Conservation (phyloP, 2,329 filamentous ascomycete genomes). For the Monosporascus sp. region DNA sequence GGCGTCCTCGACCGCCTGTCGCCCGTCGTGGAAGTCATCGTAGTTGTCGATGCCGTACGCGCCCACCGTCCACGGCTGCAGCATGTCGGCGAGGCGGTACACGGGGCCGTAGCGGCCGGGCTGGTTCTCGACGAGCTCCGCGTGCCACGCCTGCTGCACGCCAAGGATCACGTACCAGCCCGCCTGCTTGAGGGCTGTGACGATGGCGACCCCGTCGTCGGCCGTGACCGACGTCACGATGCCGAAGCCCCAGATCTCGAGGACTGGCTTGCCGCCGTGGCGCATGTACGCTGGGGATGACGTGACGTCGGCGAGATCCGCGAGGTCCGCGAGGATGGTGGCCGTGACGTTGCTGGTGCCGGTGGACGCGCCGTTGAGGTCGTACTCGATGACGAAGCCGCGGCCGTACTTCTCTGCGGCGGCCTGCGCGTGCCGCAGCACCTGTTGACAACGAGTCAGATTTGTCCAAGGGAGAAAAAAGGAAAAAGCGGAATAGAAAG, state of each 20-base stretch:
- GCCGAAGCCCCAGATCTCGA: constrained; percentile 22
- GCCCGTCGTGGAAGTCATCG: constrained; percentile 14
- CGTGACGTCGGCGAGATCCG: constrained; percentile 12
- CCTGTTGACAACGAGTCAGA: constrained; percentile 2
- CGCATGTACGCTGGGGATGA: constrained; percentile 21
- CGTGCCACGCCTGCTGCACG: constrained; percentile 22
- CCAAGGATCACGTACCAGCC: constrained; percentile 21
- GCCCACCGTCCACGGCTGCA: constrained; percentile 23
- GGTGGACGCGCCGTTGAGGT: constrained; percentile 16
- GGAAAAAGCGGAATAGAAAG: not conserved
- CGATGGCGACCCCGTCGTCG: constrained; percentile 17
- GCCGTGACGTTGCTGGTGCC: constrained; percentile 14
- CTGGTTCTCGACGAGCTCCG: constrained; percentile 16
- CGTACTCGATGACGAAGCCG: constrained; percentile 21
- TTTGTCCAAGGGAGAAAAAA: not conserved
- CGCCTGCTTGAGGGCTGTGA: constrained; percentile 18
- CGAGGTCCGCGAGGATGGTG: constrained; percentile 17
- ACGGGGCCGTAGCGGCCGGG: constrained; percentile 17
- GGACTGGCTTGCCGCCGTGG: constrained; percentile 20
- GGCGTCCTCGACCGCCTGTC: constrained; percentile 17
- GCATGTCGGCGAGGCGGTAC: constrained; percentile 20
- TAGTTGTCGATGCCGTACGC: constrained; percentile 16
- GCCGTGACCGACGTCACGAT: constrained; percentile 15
- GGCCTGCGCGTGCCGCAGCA: constrained; percentile 13
- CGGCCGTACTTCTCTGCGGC: constrained; percentile 21